phyloP scores from a whole-genome alignment of 805 yeast genomes.

The Wickerhamiella australiensis region DNA sequence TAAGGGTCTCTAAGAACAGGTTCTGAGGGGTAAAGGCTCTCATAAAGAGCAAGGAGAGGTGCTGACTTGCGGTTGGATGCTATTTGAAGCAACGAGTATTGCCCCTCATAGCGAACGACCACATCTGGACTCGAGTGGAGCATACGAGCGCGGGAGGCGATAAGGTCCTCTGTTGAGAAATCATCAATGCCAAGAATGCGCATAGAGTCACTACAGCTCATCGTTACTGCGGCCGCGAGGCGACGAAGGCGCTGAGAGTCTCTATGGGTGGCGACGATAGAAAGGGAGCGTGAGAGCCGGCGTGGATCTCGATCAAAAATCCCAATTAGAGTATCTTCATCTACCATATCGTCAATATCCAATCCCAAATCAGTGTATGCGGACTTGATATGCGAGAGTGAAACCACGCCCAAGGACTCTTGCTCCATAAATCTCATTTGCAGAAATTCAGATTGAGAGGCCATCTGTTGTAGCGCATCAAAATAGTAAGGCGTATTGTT shows the following conservation, averaged over 20 bases:
- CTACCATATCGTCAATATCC: constrained; percentile 16
- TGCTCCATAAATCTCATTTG: constrained; percentile 36
- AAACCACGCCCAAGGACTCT: constrained; percentile 41
- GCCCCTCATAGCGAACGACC: constrained; percentile 7
- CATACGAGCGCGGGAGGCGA: constrained; percentile 1
- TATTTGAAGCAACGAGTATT: constrained; percentile 18
- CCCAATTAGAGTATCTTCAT: constrained; percentile 11
- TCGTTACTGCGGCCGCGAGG: constrained; percentile 1
- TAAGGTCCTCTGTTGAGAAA: neutral
- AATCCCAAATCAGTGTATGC: constrained; percentile 32
- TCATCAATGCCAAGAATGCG: constrained; percentile 4
- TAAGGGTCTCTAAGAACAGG: constrained; percentile 43
- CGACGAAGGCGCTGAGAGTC: constrained; percentile 12
- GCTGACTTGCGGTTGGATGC: constrained; percentile 15
- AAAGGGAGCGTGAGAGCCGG: constrained; percentile 9
- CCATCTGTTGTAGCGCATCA: constrained; percentile 44
- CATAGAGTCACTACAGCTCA: neutral
- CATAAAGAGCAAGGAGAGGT: constrained; percentile 3
- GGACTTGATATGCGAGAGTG: constrained; percentile 36
- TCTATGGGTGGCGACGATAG: constrained; percentile 14
- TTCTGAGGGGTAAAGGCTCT: constrained; percentile 25
- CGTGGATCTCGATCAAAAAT: constrained; percentile 2
- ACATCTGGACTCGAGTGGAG: neutral
- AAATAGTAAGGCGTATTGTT: constrained; percentile 38
- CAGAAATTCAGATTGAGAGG: constrained; percentile 39